Base-by-base conservation (phyloP, 1,284 basidiomycete genomes). In the Ganoderma lucidum region DNA sequence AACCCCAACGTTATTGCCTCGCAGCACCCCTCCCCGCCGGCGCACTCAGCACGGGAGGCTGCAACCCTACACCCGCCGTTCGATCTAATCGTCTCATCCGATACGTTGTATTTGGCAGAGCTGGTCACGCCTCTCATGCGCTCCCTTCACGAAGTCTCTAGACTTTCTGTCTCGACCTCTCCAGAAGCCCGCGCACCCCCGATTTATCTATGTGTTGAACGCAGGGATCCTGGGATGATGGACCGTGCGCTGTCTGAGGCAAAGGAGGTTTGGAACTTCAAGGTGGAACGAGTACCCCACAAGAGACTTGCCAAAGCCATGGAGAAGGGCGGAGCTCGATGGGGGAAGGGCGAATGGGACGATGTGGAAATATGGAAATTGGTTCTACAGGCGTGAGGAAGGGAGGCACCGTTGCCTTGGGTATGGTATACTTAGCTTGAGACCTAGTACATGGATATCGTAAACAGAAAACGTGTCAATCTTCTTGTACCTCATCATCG, bases 31-130 rank as follows among this genome's bases (percentile, higher is more conserved):
- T 72, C 75, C 63, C 70, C 75, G 32, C 72, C 66, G 55, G 70
- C 69, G 35, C 62, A 72, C 17, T 59, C 74, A 19, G 60, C 69
- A 42, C 63, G 74, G 61, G 68, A 75, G 28, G 51, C 39, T 37
- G 37, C 66, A 60, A 75, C 77, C 55, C 81, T 87, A 17, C 69
- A 74, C 14, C 87, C 88, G 28, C 89, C 89, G 0, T 93, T 93
- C 81, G 93, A 96, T 80, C 84, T 96, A 70, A 90, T 97, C 72
- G 79, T 95, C 67, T 91, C 94, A 19, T 91, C 95, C 67, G 96
- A 98, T 80, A 97, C 96, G 0, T 82, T 97, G 65, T 97, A 96
- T 79, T 80, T 85, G 39, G 78, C 86, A 1, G 81, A 86, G 9
- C 89, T 97, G 63, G 80, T 92, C 39, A 77, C 85, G 19, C 93